Percentiles rank a stretch among this genome's conserved stretches.
Evolutionary conservation across 2,329 filamentous ascomycete genomes (phyloP).

Genomic region (Hymenoscyphus occultus): DNA sequence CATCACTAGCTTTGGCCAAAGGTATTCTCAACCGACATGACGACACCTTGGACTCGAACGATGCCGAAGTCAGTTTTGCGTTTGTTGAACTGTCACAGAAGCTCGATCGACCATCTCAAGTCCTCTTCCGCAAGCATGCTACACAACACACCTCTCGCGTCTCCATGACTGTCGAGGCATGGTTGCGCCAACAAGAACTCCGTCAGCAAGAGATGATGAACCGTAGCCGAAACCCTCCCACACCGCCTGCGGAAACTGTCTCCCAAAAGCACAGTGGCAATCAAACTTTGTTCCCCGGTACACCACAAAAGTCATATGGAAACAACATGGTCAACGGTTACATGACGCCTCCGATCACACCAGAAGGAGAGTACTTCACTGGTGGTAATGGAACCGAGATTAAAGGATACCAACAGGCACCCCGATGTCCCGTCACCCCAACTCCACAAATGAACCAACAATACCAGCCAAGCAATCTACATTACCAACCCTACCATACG

Average conservation of each 20-base stretch:
- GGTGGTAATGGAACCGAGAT: constrained; percentile 26
- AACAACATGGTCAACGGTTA: constrained; percentile 68
- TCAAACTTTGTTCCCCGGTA: constrained; percentile 64
- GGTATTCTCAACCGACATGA: constrained; percentile 82
- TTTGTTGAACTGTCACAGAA: constrained; percentile 53
- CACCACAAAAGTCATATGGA: constrained; percentile 73
- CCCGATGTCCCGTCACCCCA: constrained; percentile 60
- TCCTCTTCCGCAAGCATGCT: constrained; percentile 66
- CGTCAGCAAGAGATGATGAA: constrained; percentile 53
- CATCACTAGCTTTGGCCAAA: constrained; percentile 79
- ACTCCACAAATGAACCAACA: constrained; percentile 49
- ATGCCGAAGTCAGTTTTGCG: constrained; percentile 66
- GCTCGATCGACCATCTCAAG: constrained; percentile 63
- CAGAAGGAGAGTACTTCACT: constrained; percentile 60
- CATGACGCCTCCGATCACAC: constrained; percentile 82
- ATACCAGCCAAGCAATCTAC: constrained; percentile 38
- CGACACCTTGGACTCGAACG: constrained; percentile 61
- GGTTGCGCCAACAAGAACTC: constrained; percentile 61
- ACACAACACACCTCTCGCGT: constrained; percentile 63
- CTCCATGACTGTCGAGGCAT: constrained; percentile 61
- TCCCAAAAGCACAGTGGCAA: constrained; percentile 45
- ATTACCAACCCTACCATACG: constrained; percentile 47
- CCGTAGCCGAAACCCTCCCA: constrained; percentile 58
- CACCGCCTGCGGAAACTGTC: constrained; percentile 53
- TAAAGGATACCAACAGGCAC: constrained; percentile 30